Evolutionary conservation across 257 asterid genomes (phyloP), one percentile per base, ranked within the genome.

Genomic region (Nicotiana noctiflora): DNA sequence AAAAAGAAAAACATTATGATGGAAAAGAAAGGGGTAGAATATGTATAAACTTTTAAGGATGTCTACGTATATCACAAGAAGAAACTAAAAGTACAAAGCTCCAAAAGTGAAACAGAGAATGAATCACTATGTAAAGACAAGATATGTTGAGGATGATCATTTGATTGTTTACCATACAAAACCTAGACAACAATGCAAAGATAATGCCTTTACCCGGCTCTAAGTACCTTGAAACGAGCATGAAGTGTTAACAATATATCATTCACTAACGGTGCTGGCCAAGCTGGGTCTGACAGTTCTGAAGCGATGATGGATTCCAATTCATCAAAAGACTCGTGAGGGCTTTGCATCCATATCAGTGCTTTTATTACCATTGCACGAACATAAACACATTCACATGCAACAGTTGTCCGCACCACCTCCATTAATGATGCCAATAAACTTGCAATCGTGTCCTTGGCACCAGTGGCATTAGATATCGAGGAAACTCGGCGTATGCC

Each of bases 301-400:
- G 99, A 92, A 74, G 96, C 99, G 79, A 96, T 96, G 79, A 96
- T 96, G 81, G 97, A 90, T 90, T 90, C 94, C 81, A 96, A 89
- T 88, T 96, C 99, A 87, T 92, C 99, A 85, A 96, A 96, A 74
- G 97, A 90, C 79, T 96, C 99, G 63, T 91, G 87, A 40, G 99
- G 98, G 87, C 98, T 96, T 92, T 96, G 99, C 98, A 96, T 96
- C 99, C 99, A 96, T 90, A 96, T 92, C 83, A 96, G 88, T 4
- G 99, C 97, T 89, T 96, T 96, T 78, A 96, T 96, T 86, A 96
- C 97, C 97, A 92, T 92, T 44, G 98, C 97, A 83, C 99, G 98
- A 87, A 94, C 98, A 89, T 94, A 96, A 78, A 92, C 99, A 82
- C 99, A 96, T 90, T 96, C 98, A 87, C 99, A 96, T 18, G 99